These are phyloP conservation scores for Syzygium malaccense DNA, from an alignment of 441 rosid genomes.

Conservation along the genomic window DNA sequence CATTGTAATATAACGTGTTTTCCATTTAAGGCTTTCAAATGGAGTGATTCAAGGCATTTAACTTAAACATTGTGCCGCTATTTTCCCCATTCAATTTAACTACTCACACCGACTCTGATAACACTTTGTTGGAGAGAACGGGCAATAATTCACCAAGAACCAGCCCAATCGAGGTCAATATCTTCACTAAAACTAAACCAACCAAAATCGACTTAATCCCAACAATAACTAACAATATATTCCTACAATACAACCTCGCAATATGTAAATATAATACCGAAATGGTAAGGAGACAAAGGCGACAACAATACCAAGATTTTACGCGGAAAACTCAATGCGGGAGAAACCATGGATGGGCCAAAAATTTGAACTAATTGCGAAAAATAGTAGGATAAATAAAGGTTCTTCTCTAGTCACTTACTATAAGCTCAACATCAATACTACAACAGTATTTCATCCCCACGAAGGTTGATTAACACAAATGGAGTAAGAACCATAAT, in stretches of 20 bases:
- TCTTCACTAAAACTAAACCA: background rate
- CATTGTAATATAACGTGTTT: no score
- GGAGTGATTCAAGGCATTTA: no score
- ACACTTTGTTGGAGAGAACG: background rate
- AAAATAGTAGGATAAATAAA: background rate
- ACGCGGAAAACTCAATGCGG: background rate
- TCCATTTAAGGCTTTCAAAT: no score
- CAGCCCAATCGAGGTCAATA: background rate
- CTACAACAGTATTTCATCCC: background rate
- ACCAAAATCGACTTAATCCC: background rate
- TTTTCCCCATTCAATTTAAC: no score
- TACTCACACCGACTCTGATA: no score
- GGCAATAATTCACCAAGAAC: background rate
- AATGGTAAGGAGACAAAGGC: background rate
- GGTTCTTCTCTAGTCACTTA: background rate
- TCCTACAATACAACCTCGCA: background rate
- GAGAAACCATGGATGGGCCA: background rate
- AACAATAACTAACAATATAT: no score
- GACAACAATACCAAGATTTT: background rate
- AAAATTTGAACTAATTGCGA: background rate
- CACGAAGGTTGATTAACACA: background rate
- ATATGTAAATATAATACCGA: background rate
- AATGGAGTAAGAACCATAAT: background rate
- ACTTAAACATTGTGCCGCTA: no score
- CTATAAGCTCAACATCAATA: background rate